Percentiles rank a stretch among this genome's conserved stretches.
phyloP scores from a whole-genome alignment of 2,329 filamentous ascomycete species.

The Beauveria bassiana region DNA sequence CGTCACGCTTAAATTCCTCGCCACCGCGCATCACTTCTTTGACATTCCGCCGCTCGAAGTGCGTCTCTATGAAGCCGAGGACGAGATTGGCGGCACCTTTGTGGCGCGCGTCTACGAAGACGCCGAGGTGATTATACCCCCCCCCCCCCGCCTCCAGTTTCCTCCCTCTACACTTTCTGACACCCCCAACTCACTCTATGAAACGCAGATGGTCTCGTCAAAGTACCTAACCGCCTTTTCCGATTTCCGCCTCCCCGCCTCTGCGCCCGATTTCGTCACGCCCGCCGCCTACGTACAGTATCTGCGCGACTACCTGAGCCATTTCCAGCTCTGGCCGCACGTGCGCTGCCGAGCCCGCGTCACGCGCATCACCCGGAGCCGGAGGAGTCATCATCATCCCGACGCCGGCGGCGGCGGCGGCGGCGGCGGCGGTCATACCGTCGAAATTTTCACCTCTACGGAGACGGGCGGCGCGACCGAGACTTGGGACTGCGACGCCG shows the following conservation, averaged over 20 bases:
- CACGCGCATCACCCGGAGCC: conserved; percentile 15
- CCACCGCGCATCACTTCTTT: conserved; percentile 30
- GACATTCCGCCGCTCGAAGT: conserved; percentile 30
- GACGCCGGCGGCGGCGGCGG: not conserved
- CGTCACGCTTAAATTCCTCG: conserved; percentile 32
- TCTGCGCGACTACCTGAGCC: conserved; percentile 31
- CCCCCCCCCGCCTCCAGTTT: not conserved
- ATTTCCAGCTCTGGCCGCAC: conserved; percentile 29
- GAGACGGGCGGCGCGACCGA: not conserved
- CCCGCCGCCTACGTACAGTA: conserved; percentile 34
- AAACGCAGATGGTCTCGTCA: conserved; percentile 35
- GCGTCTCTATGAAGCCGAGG: conserved; percentile 36
- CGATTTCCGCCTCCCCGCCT: conserved; percentile 35
- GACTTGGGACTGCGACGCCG: conserved; percentile 30
- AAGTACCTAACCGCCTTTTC: conserved; percentile 44
- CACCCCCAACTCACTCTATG: too few relatives aligned
- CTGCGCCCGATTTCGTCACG: conserved; percentile 37
- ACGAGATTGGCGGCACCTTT: conserved; percentile 39
- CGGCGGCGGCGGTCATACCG: not conserved
- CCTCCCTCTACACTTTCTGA: not conserved
- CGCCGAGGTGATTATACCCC: conserved; percentile 27
- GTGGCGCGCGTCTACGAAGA: conserved; percentile 39
- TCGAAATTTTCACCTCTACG: not conserved
- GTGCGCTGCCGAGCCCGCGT: conserved; percentile 30
- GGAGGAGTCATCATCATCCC: conserved; percentile 6